Conservation (phyloP, 1,284 basidiomycete genomes). For the Entoloma clypeatum region DNA sequence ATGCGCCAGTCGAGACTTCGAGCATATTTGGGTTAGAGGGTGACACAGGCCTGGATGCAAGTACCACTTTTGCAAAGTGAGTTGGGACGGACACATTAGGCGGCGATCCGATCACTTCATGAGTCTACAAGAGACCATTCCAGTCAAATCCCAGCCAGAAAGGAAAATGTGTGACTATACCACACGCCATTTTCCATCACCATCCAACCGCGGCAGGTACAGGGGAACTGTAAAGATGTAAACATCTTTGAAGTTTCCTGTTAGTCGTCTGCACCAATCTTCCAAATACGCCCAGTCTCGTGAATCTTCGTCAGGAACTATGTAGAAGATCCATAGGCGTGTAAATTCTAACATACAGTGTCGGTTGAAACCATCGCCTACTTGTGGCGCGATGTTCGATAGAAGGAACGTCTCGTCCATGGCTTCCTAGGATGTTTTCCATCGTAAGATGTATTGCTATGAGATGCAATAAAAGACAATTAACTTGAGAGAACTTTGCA, state of each 20-base stretch:
- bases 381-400: conserved; percentile 97
- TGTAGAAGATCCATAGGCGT: not conserved
- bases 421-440: conserved; percentile 55
- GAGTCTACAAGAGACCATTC: conserved; percentile 45
- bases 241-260: conserved; percentile 84
- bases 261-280: conserved; percentile 91
- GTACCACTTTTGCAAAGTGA: conserved; percentile 96
- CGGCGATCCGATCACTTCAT: conserved; percentile 93
- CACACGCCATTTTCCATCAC: conserved; percentile 93
- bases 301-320: not conserved
- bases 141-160: not conserved
- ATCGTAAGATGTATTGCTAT: not conserved
- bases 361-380: conserved; percentile 95
- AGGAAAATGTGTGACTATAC: conserved; percentile 46
- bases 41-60: conserved; percentile 74
- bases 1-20: conserved; percentile 87
- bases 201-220: conserved; percentile 84
- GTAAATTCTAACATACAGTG: conserved; percentile 64
- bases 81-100: conserved; percentile 93
- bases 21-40: conserved; percentile 65
- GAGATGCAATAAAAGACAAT: conserved; percentile 11
- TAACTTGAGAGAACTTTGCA: conserved; percentile 80
- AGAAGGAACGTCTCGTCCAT: conserved; percentile 98
- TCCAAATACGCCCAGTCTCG: conserved; percentile 98
- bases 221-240: conserved; percentile 97